phyloP scores from a whole-genome alignment of 2,329 filamentous ascomycete genomes.

The Fusarium mangiferae region DNA sequence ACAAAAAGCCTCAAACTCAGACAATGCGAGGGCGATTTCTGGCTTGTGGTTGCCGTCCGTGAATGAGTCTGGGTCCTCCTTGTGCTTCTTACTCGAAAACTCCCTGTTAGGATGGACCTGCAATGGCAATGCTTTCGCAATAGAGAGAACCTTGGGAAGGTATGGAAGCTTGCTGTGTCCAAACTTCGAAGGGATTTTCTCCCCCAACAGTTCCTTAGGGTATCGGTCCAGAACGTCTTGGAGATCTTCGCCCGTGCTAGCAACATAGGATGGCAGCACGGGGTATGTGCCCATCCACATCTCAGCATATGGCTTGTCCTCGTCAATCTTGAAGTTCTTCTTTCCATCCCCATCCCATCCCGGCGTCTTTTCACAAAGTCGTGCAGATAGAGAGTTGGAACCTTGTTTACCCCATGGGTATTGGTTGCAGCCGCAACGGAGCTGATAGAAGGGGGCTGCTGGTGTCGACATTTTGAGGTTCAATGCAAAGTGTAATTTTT shows the following conservation, averaged over 20 bases:
- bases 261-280: slow-evolving; percentile 71
- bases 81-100: slow-evolving; percentile 71
- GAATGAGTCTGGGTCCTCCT: slow-evolving; percentile 71
- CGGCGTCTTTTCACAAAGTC: slow-evolving; percentile 72
- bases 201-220: slow-evolving; percentile 71
- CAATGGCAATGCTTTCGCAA: slow-evolving; percentile 78
- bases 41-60: slow-evolving; percentile 82
- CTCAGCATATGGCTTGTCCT: slow-evolving; percentile 70
- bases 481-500: background rate
- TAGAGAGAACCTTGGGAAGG: slow-evolving; percentile 80
- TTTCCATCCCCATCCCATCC: slow-evolving; percentile 49
- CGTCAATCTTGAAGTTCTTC: slow-evolving; percentile 68
- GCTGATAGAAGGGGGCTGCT: slow-evolving; percentile 54
- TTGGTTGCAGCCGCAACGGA: slow-evolving; percentile 62
- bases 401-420: slow-evolving; percentile 80
- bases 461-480: slow-evolving; percentile 31
- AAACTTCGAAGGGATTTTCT: slow-evolving; percentile 68
- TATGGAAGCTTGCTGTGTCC: slow-evolving; percentile 73
- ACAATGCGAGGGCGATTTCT: slow-evolving; percentile 78
- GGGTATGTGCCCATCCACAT: slow-evolving; percentile 86
- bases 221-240: slow-evolving; percentile 71
- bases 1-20: slow-evolving; percentile 79
- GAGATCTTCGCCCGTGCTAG: slow-evolving; percentile 71
- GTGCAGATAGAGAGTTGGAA: slow-evolving; percentile 71
- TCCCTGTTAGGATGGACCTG: slow-evolving; percentile 80